phyloP scores from a whole-genome alignment of 2,329 filamentous ascomycete genomes.

The Aspergillus novofumigatus region DNA sequence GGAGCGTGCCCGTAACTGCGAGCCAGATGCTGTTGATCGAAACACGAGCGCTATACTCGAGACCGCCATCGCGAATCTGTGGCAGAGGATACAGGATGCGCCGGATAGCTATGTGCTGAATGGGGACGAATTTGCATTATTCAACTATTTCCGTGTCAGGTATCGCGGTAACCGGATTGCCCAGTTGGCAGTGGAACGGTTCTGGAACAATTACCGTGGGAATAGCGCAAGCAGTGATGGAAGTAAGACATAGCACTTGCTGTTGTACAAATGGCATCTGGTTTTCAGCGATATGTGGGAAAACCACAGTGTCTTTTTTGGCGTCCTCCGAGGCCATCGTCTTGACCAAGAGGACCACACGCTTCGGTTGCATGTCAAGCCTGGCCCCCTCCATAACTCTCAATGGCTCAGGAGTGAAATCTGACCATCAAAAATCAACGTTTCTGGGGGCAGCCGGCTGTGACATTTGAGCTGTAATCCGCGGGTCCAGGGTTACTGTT shows the following conservation, averaged over 20 bases:
- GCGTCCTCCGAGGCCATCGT: background rate
- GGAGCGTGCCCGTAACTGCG: slow-evolving; percentile 69
- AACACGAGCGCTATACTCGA: slow-evolving; percentile 64
- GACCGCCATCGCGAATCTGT: slow-evolving; percentile 59
- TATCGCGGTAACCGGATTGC: slow-evolving; percentile 53
- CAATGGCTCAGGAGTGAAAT: too few relatives aligned
- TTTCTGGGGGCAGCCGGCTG: background rate
- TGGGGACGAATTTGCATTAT: slow-evolving; percentile 74
- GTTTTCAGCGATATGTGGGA: background rate
- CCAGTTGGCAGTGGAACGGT: slow-evolving; percentile 52
- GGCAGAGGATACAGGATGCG: slow-evolving; percentile 61
- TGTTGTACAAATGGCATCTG: background rate
- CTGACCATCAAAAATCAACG: background rate
- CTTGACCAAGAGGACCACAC: background rate
- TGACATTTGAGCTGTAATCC: background rate
- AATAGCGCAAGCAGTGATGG: slow-evolving; percentile 20
- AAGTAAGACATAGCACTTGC: slow-evolving; percentile 18
- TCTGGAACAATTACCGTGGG: slow-evolving; percentile 47
- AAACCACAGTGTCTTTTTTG: background rate
- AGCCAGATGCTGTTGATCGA: slow-evolving; percentile 61
- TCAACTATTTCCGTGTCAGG: slow-evolving; percentile 75
- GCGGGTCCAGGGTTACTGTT: background rate
- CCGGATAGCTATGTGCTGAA: slow-evolving; percentile 69
- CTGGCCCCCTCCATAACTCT: background rate
- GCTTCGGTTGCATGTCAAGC: background rate